phyloP scores from a whole-genome alignment of 2,329 filamentous ascomycete species.

The Albophoma yamanashiensis region DNA sequence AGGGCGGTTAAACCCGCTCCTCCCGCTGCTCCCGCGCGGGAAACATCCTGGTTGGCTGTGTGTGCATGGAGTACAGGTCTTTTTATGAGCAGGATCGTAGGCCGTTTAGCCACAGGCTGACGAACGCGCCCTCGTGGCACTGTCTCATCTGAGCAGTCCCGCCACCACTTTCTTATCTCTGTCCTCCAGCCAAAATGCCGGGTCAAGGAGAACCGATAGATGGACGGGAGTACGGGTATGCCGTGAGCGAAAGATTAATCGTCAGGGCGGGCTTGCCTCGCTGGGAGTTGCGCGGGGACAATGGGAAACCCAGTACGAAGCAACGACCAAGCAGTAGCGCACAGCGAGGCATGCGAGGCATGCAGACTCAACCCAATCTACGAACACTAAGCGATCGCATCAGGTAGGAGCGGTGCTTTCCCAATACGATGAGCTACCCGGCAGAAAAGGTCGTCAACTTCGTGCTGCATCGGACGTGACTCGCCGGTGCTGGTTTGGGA shows the following conservation, averaged over 20 bases:
- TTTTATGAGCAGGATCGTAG: not conserved
- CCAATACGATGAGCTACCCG: too few relatives aligned
- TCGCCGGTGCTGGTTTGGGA: not conserved
- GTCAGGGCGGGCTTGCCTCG: not conserved
- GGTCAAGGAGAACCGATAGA: not conserved
- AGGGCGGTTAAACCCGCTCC: slow-evolving; percentile 23
- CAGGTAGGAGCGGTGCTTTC: not conserved
- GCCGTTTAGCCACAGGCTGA: not conserved
- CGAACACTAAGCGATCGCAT: not conserved
- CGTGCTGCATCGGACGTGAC: not conserved
- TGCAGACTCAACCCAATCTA: not conserved
- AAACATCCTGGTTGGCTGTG: slow-evolving; percentile 1
- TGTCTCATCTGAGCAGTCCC: not conserved
- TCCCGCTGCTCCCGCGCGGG: slow-evolving; percentile 15
- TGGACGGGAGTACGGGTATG: not conserved
- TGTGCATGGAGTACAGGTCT: not conserved
- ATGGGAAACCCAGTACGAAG: not conserved
- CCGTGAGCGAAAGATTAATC: not conserved
- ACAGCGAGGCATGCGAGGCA: not conserved
- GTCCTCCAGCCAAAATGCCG: not conserved
- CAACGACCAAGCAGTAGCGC: not conserved
- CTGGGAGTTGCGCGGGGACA: not conserved
- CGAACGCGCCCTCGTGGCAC: not conserved
- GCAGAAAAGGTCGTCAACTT: not conserved
- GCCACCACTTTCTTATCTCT: not conserved